phyloP scores from a whole-genome alignment of 805 yeast genomes.

The Saturnispora besseyi region DNA sequence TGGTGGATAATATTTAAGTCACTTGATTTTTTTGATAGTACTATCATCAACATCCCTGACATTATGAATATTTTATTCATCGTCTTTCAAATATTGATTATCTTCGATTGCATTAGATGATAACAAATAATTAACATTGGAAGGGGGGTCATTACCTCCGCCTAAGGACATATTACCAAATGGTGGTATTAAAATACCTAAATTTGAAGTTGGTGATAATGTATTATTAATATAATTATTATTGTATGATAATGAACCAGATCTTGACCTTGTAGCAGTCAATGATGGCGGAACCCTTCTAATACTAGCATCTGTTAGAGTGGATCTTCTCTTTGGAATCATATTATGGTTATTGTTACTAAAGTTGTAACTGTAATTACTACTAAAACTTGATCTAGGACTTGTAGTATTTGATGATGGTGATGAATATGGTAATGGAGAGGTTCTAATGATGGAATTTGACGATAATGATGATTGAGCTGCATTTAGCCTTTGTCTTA shows the following conservation, averaged over 20 bases:
- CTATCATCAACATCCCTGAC: no score
- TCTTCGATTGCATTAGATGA: neutral
- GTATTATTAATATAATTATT: neutral
- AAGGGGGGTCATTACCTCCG: neutral
- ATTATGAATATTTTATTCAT: neutral
- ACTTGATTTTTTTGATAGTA: no score
- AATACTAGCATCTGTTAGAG: conserved; percentile 19
- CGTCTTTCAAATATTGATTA: neutral
- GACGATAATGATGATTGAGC: conserved; percentile 16
- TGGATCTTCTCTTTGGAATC: conserved; percentile 19
- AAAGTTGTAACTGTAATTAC: conserved; percentile 1
- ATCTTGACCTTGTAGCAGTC: conserved; percentile 8
- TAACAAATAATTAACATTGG: neutral
- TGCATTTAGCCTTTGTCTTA: conserved; percentile 26
- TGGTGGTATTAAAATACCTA: conserved; percentile 4
- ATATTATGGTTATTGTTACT: neutral
- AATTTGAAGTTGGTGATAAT: conserved; percentile 1
- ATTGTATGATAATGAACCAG: conserved; percentile 7
- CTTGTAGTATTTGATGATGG: conserved; percentile 8
- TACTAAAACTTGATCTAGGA: conserved; percentile 6
- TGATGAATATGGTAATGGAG: conserved; percentile 15
- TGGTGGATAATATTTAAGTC: no score
- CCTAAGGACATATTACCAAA: neutral
- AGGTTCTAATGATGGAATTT: conserved; percentile 8
- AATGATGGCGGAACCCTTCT: conserved; percentile 13